phyloP scores from a whole-genome alignment of 1,139 yeast species.

The Sugiyamaella novakii region DNA sequence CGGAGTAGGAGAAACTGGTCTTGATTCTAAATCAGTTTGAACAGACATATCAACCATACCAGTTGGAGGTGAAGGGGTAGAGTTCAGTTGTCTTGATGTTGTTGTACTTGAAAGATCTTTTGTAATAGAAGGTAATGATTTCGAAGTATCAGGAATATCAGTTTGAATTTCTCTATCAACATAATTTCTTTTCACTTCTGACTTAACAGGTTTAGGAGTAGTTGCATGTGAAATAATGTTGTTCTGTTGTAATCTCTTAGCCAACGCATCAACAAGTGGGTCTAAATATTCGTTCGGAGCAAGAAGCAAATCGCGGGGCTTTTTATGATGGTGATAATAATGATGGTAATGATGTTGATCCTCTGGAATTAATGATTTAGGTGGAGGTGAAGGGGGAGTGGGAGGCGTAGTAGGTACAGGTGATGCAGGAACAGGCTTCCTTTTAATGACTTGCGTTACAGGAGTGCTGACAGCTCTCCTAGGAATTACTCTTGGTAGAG shows the following conservation, averaged over 20 bases:
- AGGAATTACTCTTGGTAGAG: slow-evolving; percentile 21
- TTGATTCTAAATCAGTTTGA: slow-evolving; percentile 7
- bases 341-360: slow-evolving; percentile 25
- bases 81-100: background rate
- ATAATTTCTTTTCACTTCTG: slow-evolving; percentile 13
- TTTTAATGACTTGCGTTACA: slow-evolving; percentile 16
- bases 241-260: slow-evolving; percentile 28
- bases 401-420: slow-evolving; percentile 3
- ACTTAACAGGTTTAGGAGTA: slow-evolving; percentile 1
- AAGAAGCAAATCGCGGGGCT: slow-evolving; percentile 13
- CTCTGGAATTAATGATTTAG: slow-evolving; percentile 1
- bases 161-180: slow-evolving; percentile 30
- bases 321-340: slow-evolving; percentile 18
- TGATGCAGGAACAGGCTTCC: slow-evolving; percentile 13
- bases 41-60: slow-evolving; percentile 10
- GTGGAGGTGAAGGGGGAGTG: background rate
- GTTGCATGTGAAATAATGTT: slow-evolving; percentile 5
- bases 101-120: no score
- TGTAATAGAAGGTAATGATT: background rate
- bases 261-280: slow-evolving; percentile 33
- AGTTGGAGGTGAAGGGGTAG: slow-evolving; percentile 3
- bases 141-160: slow-evolving; percentile 16
- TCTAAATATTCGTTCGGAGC: slow-evolving; percentile 24
- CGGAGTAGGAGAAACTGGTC: background rate
- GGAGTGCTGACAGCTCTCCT: slow-evolving; percentile 28